Percentiles rank a stretch among this genome's conserved stretches.
These are phyloP conservation scores for Yamadazyma nakazawae DNA, from an alignment of 805 yeast genomes.

Conservation along the genomic window DNA sequence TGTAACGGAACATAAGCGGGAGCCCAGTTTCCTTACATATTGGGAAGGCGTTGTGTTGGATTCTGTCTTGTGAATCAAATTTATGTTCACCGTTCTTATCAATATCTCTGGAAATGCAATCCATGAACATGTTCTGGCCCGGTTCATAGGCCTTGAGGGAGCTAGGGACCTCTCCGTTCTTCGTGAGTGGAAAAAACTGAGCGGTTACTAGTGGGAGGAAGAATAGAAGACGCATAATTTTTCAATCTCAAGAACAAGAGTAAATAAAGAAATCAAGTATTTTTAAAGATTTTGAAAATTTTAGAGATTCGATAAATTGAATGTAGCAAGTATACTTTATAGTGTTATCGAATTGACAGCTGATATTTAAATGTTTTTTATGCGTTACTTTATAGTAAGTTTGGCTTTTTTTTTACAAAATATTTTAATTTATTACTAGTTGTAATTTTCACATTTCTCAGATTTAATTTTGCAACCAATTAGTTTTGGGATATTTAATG, in stretches of 20 bases:
- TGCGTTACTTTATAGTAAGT: too few relatives aligned
- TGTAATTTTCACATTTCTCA: too few relatives aligned
- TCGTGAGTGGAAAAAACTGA: constrained; percentile 37
- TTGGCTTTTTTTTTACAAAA: too few relatives aligned
- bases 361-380: too few relatives aligned
- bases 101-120: constrained; percentile 66
- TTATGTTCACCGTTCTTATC: constrained; percentile 69
- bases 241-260: background rate
- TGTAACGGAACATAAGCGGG: constrained; percentile 56
- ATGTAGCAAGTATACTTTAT: too few relatives aligned
- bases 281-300: too few relatives aligned
- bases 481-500: too few relatives aligned
- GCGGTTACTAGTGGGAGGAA: constrained; percentile 13
- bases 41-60: constrained; percentile 59
- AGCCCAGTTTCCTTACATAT: constrained; percentile 60
- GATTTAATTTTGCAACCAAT: too few relatives aligned
- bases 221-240: background rate
- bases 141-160: constrained; percentile 32
- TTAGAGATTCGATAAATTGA: too few relatives aligned
- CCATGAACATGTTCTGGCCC: constrained; percentile 46
- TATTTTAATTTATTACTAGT: too few relatives aligned
- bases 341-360: too few relatives aligned
- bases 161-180: constrained; percentile 35
- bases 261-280: background rate
- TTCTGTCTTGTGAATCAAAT: constrained; percentile 57